phyloP scores from a whole-genome alignment of 805 yeast genomes.

The Suhomyces canberraensis region DNA sequence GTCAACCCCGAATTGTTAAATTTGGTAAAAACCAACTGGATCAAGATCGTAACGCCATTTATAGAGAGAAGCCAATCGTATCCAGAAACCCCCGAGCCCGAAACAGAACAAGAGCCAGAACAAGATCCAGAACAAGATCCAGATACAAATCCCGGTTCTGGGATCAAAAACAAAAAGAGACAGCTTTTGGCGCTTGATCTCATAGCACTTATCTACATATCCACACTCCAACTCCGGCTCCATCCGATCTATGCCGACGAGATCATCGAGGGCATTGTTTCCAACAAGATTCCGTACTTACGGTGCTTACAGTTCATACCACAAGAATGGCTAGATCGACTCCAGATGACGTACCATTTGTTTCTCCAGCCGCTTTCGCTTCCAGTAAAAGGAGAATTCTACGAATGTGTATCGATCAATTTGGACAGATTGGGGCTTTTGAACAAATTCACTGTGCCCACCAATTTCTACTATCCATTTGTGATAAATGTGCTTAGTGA shows the following conservation, averaged over 20 bases:
- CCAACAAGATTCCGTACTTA: constrained; percentile 49
- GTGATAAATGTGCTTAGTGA: constrained; percentile 42
- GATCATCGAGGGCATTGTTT: constrained; percentile 38
- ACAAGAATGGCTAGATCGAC: constrained; percentile 23
- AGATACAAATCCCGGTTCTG: neutral
- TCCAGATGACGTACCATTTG: constrained; percentile 38
- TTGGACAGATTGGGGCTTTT: constrained; percentile 7
- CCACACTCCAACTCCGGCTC: constrained; percentile 43
- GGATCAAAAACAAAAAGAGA: neutral
- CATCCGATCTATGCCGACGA: constrained; percentile 52
- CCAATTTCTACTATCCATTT: constrained; percentile 31
- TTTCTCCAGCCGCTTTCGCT: constrained; percentile 37
- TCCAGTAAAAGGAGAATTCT: constrained; percentile 39
- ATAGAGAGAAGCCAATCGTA: too few relatives aligned
- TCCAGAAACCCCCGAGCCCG: too few relatives aligned
- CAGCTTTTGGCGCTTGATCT: constrained; percentile 27
- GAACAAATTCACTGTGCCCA: constrained; percentile 9
- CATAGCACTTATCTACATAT: constrained; percentile 46
- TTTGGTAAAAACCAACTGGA: constrained; percentile 35
- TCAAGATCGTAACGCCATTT: constrained; percentile 14
- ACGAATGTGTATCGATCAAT: constrained; percentile 16
- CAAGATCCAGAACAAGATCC: neutral
- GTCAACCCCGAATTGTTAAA: constrained; percentile 14
- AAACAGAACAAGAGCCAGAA: neutral
- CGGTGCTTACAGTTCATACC: constrained; percentile 42